phyloP scores from a whole-genome alignment of 106 monocot species.

The Iris macrosiphon region DNA sequence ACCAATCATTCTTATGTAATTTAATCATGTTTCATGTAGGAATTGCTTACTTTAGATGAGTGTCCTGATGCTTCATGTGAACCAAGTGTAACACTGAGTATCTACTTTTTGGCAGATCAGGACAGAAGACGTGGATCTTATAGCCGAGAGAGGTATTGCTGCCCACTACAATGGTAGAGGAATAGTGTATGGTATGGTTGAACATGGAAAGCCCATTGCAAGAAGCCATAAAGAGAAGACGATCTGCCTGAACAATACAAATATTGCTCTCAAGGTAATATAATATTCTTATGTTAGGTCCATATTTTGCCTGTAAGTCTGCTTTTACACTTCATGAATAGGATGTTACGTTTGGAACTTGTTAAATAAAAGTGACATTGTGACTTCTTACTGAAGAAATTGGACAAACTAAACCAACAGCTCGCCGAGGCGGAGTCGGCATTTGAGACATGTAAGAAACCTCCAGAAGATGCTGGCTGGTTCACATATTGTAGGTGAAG shows the following conservation, averaged over 20 bases:
- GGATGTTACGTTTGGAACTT: too few species aligned
- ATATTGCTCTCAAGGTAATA: conserved; percentile 84
- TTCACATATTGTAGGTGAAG: background rate
- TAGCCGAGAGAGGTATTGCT: conserved; percentile 97
- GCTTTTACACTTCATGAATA: too few species aligned
- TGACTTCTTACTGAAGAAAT: conserved; percentile 32
- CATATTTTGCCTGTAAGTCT: too few species aligned
- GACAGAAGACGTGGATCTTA: conserved; percentile 97
- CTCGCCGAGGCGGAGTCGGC: conserved; percentile 44
- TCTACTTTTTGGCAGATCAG: conserved; percentile 55
- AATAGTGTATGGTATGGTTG: conserved; percentile 33
- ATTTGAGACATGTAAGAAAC: conserved; percentile 37
- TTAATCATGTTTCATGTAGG: too few species aligned
- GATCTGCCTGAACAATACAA: conserved; percentile 65
- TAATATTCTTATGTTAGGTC: too few species aligned
- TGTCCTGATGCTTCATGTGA: too few species aligned
- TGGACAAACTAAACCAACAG: conserved; percentile 45
- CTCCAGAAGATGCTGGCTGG: conserved; percentile 29
- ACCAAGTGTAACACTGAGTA: too few species aligned
- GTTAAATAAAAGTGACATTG: too few species aligned
- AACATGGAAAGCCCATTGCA: conserved; percentile 34
- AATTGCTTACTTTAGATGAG: too few species aligned
- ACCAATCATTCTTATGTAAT: too few species aligned
- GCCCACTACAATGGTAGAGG: conserved; percentile 87
- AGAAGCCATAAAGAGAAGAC: conserved; percentile 59